These are phyloP conservation scores for Solanum rostratum DNA, from an alignment of 257 asterid genomes.

Conservation along the genomic window DNA sequence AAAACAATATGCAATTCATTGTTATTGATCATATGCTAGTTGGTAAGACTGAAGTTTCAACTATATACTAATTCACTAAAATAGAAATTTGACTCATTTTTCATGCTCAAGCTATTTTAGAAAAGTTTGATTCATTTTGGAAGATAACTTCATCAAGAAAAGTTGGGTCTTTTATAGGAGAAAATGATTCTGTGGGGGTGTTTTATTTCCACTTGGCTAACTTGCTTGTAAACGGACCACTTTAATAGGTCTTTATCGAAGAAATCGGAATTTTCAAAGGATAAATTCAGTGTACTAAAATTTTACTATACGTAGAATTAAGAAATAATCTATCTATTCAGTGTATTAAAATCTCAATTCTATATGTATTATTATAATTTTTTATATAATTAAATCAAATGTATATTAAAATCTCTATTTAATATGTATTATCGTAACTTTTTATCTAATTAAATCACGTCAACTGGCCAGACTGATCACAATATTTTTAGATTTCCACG, in stretches of 20 bases:
- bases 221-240: neutral
- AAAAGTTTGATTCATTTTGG: neutral
- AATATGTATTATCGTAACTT: too few relatives aligned
- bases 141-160: neutral
- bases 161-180: neutral
- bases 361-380: too few relatives aligned
- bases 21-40: neutral
- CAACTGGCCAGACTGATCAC: too few relatives aligned
- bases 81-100: neutral
- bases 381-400: too few relatives aligned
- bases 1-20: neutral
- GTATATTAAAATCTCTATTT: too few relatives aligned
- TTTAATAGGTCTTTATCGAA: neutral
- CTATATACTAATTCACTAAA: neutral
- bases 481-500: too few relatives aligned
- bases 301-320: too few relatives aligned
- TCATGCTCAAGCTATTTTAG: neutral
- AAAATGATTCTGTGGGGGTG: neutral
- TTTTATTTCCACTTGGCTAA: neutral
- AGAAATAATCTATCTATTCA: too few relatives aligned
- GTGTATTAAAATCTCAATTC: too few relatives aligned
- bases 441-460: too few relatives aligned
- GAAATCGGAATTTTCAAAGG: too few relatives aligned
- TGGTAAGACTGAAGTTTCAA: slow-evolving; percentile 18
- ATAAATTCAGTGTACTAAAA: too few relatives aligned